phyloP scores from a whole-genome alignment of 371 early-diverging fungal genomes.

The Zopfochytrium polystomum region DNA sequence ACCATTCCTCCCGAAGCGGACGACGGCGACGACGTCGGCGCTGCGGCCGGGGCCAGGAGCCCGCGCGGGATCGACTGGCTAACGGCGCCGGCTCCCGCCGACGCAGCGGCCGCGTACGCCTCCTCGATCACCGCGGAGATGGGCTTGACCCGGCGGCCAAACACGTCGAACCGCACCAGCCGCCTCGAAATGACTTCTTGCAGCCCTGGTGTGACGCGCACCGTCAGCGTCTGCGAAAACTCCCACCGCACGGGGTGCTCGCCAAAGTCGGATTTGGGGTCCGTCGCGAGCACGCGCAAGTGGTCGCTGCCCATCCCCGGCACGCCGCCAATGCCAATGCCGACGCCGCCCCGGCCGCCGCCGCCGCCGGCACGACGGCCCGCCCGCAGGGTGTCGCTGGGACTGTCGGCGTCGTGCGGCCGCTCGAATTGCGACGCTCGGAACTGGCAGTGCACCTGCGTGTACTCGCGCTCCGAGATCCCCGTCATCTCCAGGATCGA shows the following conservation, averaged over 20 bases:
- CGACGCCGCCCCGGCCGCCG: conserved; percentile 13
- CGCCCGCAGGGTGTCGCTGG: not conserved
- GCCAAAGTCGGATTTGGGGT: conserved; percentile 58
- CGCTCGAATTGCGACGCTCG: conserved; percentile 58
- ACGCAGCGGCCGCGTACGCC: not conserved
- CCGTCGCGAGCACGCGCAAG: conserved; percentile 62
- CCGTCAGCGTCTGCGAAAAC: conserved; percentile 57
- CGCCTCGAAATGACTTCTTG: conserved; percentile 25
- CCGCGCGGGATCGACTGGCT: not conserved
- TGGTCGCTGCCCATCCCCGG: conserved; percentile 32
- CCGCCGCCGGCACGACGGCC: not conserved
- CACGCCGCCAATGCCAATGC: not conserved
- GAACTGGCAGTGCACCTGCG: conserved; percentile 78
- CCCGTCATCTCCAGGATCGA: conserved; percentile 65
- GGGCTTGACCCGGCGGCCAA: conserved; percentile 21
- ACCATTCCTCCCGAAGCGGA: not conserved
- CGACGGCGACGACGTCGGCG: not conserved
- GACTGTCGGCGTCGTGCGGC: not conserved
- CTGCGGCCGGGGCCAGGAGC: not conserved
- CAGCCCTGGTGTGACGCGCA: conserved; percentile 27
- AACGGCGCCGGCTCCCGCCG: not conserved
- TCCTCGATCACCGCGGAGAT: conserved; percentile 25
- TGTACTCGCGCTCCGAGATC: conserved; percentile 64
- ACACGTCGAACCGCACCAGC: conserved; percentile 35
- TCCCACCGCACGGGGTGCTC: conserved; percentile 55